These are phyloP conservation scores for Trichosanthes cucumerina DNA, from an alignment of 306 rosid genomes.

Conservation along the genomic window DNA sequence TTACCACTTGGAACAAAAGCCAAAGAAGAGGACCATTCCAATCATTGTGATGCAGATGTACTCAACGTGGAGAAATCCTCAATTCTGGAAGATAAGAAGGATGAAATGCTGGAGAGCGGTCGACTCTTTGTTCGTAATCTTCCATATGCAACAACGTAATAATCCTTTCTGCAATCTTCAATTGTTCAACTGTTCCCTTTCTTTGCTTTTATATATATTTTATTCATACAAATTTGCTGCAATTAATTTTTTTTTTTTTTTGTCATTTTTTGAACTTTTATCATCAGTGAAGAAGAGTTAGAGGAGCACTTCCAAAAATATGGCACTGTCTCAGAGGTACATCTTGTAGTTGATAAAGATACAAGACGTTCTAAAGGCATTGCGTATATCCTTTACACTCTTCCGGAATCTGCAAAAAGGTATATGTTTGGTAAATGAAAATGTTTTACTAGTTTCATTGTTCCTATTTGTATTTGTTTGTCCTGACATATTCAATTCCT, in stretches of 20 bases:
- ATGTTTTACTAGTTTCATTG: not conserved
- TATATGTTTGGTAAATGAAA: constrained; percentile 14
- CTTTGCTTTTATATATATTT: not conserved
- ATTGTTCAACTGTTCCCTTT: not conserved
- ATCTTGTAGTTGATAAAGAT: constrained; percentile 68
- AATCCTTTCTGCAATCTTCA: not conserved
- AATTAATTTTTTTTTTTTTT: not conserved
- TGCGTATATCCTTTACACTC: constrained; percentile 49
- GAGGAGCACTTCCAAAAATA: constrained; percentile 55
- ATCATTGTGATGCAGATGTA: constrained; percentile 13
- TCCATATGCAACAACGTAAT: constrained; percentile 65
- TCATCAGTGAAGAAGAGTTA: constrained; percentile 73
- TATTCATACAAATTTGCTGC: not conserved
- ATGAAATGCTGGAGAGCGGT: constrained; percentile 34
- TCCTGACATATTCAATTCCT: not conserved
- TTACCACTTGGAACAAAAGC: not conserved
- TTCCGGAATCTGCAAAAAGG: constrained; percentile 58
- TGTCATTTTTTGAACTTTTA: not conserved
- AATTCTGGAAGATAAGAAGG: constrained; percentile 33
- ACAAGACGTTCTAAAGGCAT: constrained; percentile 71
- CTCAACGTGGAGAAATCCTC: constrained; percentile 13
- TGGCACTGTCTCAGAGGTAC: constrained; percentile 65
- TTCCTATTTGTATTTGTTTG: not conserved
- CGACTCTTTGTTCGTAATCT: constrained; percentile 87
- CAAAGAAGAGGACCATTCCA: not conserved